Conservation (phyloP, 2,329 filamentous ascomycete genomes). For the Trichoderma atroviride region DNA sequence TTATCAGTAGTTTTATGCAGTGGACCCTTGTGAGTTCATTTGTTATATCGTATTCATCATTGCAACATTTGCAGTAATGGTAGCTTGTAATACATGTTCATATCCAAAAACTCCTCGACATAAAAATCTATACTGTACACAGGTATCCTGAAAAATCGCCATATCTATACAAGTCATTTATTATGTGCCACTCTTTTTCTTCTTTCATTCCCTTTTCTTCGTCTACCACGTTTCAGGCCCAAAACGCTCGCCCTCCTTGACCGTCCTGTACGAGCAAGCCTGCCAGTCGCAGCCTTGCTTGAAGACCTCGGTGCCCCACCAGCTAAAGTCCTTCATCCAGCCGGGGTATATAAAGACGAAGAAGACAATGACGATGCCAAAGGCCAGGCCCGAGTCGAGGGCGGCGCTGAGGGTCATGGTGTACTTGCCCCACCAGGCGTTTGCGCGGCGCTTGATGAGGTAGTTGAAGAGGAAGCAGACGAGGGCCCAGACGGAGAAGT, state of each 20-base stretch:
- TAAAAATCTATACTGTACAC: not conserved
- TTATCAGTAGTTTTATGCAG: not conserved
- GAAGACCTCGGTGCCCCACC: conserved; percentile 89
- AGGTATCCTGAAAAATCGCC: not conserved
- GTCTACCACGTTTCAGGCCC: conserved; percentile 64
- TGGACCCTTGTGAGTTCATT: not conserved
- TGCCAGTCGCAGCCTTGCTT: conserved; percentile 85
- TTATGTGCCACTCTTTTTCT: not conserved
- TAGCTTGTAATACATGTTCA: not conserved
- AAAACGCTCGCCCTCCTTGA: conserved; percentile 67
- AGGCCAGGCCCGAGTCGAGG: conserved; percentile 79
- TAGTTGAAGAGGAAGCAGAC: conserved; percentile 87
- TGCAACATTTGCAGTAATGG: not conserved
- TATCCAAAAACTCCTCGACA: not conserved
- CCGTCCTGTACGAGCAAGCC: conserved; percentile 70
- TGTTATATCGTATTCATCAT: not conserved
- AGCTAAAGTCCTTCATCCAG: conserved; percentile 70
- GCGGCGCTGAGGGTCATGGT: conserved; percentile 87
- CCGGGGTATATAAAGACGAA: conserved; percentile 85
- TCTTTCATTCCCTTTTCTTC: not conserved
- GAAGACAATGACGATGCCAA: conserved; percentile 81
- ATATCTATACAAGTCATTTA: not conserved
- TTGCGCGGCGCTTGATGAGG: conserved; percentile 67
- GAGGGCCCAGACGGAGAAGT: conserved; percentile 84
- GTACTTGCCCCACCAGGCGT: conserved; percentile 87